phyloP scores from a whole-genome alignment of 2,329 filamentous ascomycete genomes.

The Alternaria arborescens region DNA sequence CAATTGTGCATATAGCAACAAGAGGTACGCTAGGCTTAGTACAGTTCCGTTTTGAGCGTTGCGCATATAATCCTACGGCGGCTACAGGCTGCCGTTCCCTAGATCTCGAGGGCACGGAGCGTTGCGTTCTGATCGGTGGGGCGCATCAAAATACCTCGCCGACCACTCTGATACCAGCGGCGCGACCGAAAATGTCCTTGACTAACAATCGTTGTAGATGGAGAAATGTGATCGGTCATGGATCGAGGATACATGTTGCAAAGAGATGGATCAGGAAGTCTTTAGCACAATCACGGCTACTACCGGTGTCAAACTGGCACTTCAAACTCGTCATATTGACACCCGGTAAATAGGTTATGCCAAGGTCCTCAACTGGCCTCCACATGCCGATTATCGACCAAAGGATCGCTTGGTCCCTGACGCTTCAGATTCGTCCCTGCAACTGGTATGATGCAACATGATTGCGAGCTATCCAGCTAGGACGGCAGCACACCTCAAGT shows the following conservation, averaged over 20 bases:
- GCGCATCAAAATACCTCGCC: conserved; percentile 5
- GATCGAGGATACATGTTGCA: neutral
- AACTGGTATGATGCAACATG: neutral
- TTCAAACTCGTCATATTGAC: neutral
- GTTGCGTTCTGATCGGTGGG: conserved; percentile 10
- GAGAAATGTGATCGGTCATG: neutral
- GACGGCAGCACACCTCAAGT: neutral
- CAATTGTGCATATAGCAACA: neutral
- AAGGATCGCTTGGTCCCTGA: neutral
- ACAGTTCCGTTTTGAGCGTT: conserved; percentile 16
- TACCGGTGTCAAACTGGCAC: conserved; percentile 3
- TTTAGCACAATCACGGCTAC: neutral
- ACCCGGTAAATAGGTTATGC: neutral
- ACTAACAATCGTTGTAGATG: neutral
- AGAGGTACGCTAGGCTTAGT: conserved; percentile 12
- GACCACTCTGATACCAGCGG: conserved; percentile 8
- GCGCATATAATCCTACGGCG: conserved; percentile 10
- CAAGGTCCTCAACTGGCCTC: neutral
- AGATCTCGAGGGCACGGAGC: conserved; percentile 10
- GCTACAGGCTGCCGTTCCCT: conserved; percentile 10
- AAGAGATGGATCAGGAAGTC: neutral
- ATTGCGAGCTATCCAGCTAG: neutral
- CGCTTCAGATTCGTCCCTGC: neutral
- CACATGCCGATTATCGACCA: neutral
- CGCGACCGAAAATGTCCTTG: neutral